Evolutionary conservation across 1,139 yeast species (phyloP), one percentile per base, ranked within the genome.

Genomic region (Geotrichum macrosporum): DNA sequence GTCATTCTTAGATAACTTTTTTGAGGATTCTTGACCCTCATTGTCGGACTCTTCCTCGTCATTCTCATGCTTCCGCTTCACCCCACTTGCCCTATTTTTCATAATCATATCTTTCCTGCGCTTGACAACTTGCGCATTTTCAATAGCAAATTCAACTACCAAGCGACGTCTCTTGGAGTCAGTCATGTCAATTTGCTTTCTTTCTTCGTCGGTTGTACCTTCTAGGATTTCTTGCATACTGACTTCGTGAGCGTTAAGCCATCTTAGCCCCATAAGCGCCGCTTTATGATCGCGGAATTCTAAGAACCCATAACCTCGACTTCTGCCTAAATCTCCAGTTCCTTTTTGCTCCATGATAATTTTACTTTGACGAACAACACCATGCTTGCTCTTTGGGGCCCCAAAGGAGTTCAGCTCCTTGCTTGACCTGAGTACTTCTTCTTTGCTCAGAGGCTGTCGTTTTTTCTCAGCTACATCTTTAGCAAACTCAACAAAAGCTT

Each of bases 401-500:
- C 70, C 77, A 31, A 74, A 79, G 21, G 74, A 75, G 51, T 76
- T 75, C 58, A 81, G 82, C 57, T 76, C 79, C 56, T 80, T 81
- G 5, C 78, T 75, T 2, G 97, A 88, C 62, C 97, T 78, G 48
- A 73, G 75, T 20, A 84, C 69, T 69, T 92, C 99, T 67, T 94
- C 99, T 65, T 86, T 86, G 24, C 89, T 82, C 47, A 92, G 72
- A 13, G 95, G 86, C 59, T 86, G 95, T 67, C 99, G 79, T 51
- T 71, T 67, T 9, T 73, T 81, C 35, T 78, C 77, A 57, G 77
- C 83, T 4, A 84, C 96, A 62, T 89, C 96, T 30, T 79, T 84
- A n/a, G 97, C 97, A 71, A 92, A 92, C 58, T 84, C 84, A 24
- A 92, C 96, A 48, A 92, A 88, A 0, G 96, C 97, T 64, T 86